Percentiles rank a stretch among this genome's conserved stretches.
Conservation (phyloP, 2,329 filamentous ascomycete genomes). For the Elsinoe arachidis region DNA sequence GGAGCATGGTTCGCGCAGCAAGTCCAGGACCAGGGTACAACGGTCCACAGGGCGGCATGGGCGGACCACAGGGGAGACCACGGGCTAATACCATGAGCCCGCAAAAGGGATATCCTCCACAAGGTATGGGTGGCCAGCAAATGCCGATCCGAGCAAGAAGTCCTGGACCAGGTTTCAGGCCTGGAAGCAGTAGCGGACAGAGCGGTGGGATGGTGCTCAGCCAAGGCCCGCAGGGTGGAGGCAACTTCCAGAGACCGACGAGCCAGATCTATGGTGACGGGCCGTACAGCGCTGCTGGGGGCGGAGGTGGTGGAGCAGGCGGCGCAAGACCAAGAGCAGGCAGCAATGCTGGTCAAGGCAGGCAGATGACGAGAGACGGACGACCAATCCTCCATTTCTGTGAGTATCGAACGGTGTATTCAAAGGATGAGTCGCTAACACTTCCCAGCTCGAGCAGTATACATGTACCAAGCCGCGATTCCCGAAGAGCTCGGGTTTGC, state of each 20-base stretch:
- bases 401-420: constrained; percentile 46
- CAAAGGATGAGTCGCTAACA: constrained; percentile 14
- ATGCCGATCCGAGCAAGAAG: neutral
- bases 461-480: constrained; percentile 89
- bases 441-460: constrained; percentile 73
- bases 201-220: constrained; percentile 40
- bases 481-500: constrained; percentile 87
- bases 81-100: constrained; percentile 35
- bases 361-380: constrained; percentile 78
- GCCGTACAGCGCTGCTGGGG: constrained; percentile 19
- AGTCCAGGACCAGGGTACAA: constrained; percentile 42
- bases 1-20: constrained; percentile 36
- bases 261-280: constrained; percentile 36
- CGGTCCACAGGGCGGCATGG: constrained; percentile 24
- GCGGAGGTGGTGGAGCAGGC: neutral
- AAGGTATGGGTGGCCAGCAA: constrained; percentile 18
- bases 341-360: constrained; percentile 68
- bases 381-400: constrained; percentile 86
- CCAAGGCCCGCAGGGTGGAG: constrained; percentile 32
- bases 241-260: constrained; percentile 25
- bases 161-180: constrained; percentile 2
- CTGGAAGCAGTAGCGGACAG: neutral
- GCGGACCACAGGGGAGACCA: constrained; percentile 18
- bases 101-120: constrained; percentile 24
- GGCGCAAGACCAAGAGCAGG: constrained; percentile 11